Percentiles rank a stretch among this genome's conserved stretches.
Evolutionary conservation across 805 yeast species (phyloP).

Genomic region (Cyberlindnera subsufficiens): DNA sequence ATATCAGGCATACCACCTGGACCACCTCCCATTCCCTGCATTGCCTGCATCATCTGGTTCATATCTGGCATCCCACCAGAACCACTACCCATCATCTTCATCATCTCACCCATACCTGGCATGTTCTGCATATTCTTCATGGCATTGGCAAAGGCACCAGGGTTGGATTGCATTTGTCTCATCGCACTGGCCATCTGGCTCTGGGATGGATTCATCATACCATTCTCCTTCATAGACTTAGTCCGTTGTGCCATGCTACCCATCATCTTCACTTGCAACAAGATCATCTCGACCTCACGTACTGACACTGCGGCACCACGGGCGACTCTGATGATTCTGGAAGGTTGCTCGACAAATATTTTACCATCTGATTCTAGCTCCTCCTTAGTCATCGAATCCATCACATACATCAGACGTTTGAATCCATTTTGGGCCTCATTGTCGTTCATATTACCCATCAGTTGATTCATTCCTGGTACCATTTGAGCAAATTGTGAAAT

Average conservation of each 20-base stretch:
- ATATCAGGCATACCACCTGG: conserved; percentile 33
- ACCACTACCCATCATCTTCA: conserved; percentile 45
- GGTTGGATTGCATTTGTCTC: conserved; percentile 62
- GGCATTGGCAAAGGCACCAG: conserved; percentile 61
- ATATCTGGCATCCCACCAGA: conserved; percentile 66
- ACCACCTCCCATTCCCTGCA: conserved; percentile 27
- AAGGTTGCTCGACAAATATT: conserved; percentile 72
- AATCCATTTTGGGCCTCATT: conserved; percentile 82
- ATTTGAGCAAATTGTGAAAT: conserved; percentile 87
- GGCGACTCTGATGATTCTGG: conserved; percentile 84
- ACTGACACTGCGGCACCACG: conserved; percentile 92
- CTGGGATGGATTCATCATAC: conserved; percentile 28
- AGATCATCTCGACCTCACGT: conserved; percentile 86
- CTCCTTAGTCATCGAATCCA: conserved; percentile 93
- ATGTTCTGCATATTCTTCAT: conserved; percentile 50
- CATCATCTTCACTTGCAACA: conserved; percentile 91
- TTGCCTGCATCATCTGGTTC: conserved; percentile 57
- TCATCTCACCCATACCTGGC: conserved; percentile 42
- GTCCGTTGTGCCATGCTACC: conserved; percentile 81
- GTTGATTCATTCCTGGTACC: conserved; percentile 88
- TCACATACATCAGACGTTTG: conserved; percentile 82
- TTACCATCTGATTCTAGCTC: conserved; percentile 90
- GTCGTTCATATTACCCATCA: conserved; percentile 85
- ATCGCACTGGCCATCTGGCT: conserved; percentile 44
- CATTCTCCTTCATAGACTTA: conserved; percentile 26